Conservation (phyloP, 331 rosid genomes). For the Rosa hybrid region DNA sequence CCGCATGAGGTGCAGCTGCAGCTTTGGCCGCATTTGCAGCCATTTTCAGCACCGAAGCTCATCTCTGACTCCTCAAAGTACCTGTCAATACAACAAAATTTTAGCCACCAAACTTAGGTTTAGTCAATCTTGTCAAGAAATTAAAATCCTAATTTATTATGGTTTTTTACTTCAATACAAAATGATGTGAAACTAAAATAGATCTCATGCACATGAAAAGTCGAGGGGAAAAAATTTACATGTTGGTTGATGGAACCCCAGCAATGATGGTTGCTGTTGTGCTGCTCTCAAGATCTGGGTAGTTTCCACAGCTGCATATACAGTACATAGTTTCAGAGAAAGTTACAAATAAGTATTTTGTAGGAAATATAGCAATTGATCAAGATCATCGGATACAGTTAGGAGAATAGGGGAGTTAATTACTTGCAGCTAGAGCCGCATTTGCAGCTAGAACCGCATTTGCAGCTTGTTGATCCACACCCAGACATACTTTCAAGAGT, state of each 20-base stretch:
- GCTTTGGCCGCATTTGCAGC: conserved; percentile 51
- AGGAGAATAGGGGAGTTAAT: not conserved
- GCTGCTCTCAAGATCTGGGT: conserved; percentile 31
- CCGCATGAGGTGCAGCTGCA: conserved; percentile 38
- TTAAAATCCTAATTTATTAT: not conserved
- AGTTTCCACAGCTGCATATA: conserved; percentile 30
- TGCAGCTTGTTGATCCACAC: not conserved
- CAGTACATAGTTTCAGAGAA: not conserved
- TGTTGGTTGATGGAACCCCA: conserved; percentile 40
- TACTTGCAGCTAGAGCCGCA: conserved; percentile 37
- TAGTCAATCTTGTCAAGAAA: not conserved
- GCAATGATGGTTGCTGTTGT: conserved; percentile 31
- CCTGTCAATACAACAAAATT: conserved; percentile 23
- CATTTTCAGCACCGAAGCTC: conserved; percentile 40
- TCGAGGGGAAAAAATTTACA: conserved; percentile 23
- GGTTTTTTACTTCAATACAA: not conserved
- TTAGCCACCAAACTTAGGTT: not conserved
- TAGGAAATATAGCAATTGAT: not conserved
- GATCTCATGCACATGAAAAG: not conserved
- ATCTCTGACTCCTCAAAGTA: conserved; percentile 32
- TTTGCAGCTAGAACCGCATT: conserved; percentile 24
- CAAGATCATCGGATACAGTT: not conserved
- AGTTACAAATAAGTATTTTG: not conserved
- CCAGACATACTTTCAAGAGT: conserved; percentile 33
- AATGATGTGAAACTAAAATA: not conserved